phyloP scores from a whole-genome alignment of 139 green algal genomes.

The Chlamydomonas incerta region DNA sequence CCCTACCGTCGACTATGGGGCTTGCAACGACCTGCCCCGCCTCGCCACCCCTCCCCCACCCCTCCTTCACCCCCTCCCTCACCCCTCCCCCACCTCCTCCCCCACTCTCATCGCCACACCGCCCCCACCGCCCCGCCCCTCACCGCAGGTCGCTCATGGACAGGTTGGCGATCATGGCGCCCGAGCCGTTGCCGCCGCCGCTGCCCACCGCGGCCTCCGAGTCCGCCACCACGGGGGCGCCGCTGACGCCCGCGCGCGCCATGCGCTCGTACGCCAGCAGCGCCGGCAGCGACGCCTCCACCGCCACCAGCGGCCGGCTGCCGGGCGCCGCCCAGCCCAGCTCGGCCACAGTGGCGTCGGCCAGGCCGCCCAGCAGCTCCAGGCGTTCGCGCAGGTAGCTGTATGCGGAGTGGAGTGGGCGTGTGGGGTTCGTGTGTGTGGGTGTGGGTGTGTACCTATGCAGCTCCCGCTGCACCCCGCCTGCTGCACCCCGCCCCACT shows the following conservation, averaged over 20 bases:
- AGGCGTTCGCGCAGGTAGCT: constrained; percentile 25
- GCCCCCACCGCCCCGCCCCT: too few species aligned
- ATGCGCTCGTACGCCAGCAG: constrained; percentile 80
- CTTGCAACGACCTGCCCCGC: too few species aligned
- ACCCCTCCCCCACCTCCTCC: too few species aligned
- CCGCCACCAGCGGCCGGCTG: constrained; percentile 50
- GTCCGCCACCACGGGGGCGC: constrained; percentile 66
- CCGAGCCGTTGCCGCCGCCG: constrained; percentile 12
- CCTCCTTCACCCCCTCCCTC: too few species aligned
- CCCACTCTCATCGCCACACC: too few species aligned
- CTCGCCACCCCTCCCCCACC: too few species aligned
- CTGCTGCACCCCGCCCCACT: too few species aligned
- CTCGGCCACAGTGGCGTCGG: not conserved
- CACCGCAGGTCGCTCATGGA: constrained; percentile 79
- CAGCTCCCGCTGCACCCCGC: too few species aligned
- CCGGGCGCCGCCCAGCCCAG: constrained; percentile 2
- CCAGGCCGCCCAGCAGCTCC: constrained; percentile 21
- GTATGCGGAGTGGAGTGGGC: not conserved
- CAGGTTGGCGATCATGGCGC: constrained; percentile 84
- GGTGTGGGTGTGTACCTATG: too few species aligned
- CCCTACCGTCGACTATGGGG: too few species aligned
- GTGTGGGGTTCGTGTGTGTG: not conserved
- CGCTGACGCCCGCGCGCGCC: constrained; percentile 31
- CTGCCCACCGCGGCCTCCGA: constrained; percentile 42
- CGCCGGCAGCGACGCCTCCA: constrained; percentile 64